Base-by-base conservation (phyloP, 1,284 basidiomycete genomes). In the Phellinidium pouzarii region DNA sequence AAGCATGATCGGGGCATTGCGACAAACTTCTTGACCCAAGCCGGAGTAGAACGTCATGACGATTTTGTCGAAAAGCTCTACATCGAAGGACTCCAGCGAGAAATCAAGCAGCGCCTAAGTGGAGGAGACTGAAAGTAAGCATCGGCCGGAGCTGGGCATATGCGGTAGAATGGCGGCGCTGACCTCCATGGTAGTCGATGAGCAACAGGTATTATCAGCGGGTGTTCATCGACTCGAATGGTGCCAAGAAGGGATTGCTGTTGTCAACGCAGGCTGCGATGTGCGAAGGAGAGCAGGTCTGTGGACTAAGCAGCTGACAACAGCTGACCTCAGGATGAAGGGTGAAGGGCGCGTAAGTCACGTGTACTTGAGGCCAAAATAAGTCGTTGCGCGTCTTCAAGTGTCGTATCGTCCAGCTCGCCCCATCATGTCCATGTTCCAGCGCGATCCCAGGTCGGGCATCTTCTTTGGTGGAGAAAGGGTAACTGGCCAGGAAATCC, bases 381-480 rank as follows among this genome's bases (percentile, higher is more conserved):
- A 26, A 44, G 22, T 45, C 48, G 45, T 46, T 44, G 25, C 48
- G 48, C 53, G 48, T 44, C 48, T 50, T 50, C 23, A 12, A 20
- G 22, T n/a, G 25, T 17, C 34, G 19, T 43, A 22, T 29, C 27
- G 12, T 31, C 19, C 38, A 29, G 25, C 25, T 31, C 9, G 31
- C 19, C 31, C 45, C 36, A 50, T 19, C 19, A 59, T 60, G 63
- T 57, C 61, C 49, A 89, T 91, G 80, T 91, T 88, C 65, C 87
- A 89, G 79, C 82, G 88, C 66, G 88, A 91, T 79, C 84, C 88
- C 55, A 74, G 84, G 62, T 87, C 85, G 59, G 91, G 91, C 53
- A 86, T 89, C 42, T 97, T 98, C 68, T 77, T 97, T 42, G 94
- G 94, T 57, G 94, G 94, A 38, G 89, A 95, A 70, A 80, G 94